A percentile compares a stretch with the other conserved stretches of the same genome.
Conservation (phyloP, 495 filamentous ascomycete genomes). For the Xylaria curta region DNA sequence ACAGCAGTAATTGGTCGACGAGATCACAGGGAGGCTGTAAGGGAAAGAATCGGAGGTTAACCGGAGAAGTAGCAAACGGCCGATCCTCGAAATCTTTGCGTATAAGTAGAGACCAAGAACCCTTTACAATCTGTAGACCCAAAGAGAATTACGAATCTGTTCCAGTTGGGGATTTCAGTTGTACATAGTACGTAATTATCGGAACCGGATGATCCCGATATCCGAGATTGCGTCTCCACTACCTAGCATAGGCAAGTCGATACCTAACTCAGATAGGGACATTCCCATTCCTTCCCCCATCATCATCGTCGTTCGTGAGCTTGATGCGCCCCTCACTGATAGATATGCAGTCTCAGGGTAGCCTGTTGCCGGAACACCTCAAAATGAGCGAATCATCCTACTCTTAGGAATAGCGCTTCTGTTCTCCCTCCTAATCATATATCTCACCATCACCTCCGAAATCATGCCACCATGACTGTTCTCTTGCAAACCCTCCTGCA, state of each 20-base stretch:
- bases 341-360: neutral
- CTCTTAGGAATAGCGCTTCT: neutral
- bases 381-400: neutral
- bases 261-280: neutral
- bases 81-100: too few species aligned
- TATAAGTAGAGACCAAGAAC: too few species aligned
- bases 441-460: neutral
- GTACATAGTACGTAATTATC: neutral
- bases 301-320: slow-evolving; percentile 1
- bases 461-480: slow-evolving; percentile 21
- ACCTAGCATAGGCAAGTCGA: neutral
- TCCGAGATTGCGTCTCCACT: neutral
- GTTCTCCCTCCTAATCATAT: neutral
- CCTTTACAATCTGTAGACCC: too few species aligned
- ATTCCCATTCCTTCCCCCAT: neutral
- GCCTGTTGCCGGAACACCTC: neutral
- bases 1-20: too few species aligned
- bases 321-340: neutral
- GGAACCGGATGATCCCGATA: neutral
- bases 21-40: too few species aligned
- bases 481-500: slow-evolving; percentile 7
- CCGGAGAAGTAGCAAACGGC: too few species aligned
- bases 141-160: too few species aligned
- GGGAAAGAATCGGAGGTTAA: too few species aligned
- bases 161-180: neutral